Conservation (phyloP, 495 filamentous ascomycete genomes). For the Clavariopsis aquatica region DNA sequence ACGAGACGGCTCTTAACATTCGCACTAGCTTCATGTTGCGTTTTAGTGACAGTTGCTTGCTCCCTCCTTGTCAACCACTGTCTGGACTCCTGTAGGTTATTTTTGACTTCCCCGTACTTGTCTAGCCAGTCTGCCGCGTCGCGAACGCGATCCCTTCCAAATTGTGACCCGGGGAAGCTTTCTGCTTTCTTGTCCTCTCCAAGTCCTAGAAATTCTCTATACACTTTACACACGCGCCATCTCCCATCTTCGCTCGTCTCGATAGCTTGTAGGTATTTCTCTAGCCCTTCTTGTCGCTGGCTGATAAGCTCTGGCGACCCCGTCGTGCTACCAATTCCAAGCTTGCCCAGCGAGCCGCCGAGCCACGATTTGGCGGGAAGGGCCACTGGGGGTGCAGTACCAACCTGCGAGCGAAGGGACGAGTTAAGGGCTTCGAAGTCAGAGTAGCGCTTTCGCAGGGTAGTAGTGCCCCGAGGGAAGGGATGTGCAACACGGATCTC, state of each 20-base stretch:
- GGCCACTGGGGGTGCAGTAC: conserved; percentile 61
- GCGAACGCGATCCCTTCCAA: conserved; percentile 43
- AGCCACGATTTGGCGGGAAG: conserved; percentile 80
- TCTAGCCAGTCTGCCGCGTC: conserved; percentile 89
- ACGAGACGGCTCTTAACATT: conserved; percentile 81
- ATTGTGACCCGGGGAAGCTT: conserved; percentile 47
- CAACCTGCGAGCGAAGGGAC: conserved; percentile 64
- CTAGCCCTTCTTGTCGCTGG: conserved; percentile 71
- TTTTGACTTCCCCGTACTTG: conserved; percentile 78
- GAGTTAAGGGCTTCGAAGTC: conserved; percentile 81
- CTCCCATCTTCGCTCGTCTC: conserved; percentile 71
- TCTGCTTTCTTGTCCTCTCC: conserved; percentile 48
- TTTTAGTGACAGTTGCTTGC: conserved; percentile 64
- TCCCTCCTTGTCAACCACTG: conserved; percentile 74
- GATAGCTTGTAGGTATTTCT: conserved; percentile 79
- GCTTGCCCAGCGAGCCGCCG: conserved; percentile 30
- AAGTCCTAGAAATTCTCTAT: conserved; percentile 84
- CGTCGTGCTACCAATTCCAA: conserved; percentile 57
- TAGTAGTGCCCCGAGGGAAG: conserved; percentile 70
- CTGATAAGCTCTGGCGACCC: conserved; percentile 76
- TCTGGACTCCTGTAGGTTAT: conserved; percentile 77
- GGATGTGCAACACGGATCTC: conserved; percentile 87
- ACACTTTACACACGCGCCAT: conserved; percentile 83
- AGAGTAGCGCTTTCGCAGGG: conserved; percentile 89
- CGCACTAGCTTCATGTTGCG: conserved; percentile 75